Base-by-base conservation (phyloP, 768 basidiomycete species). In the Paxillus rubicundulus region DNA sequence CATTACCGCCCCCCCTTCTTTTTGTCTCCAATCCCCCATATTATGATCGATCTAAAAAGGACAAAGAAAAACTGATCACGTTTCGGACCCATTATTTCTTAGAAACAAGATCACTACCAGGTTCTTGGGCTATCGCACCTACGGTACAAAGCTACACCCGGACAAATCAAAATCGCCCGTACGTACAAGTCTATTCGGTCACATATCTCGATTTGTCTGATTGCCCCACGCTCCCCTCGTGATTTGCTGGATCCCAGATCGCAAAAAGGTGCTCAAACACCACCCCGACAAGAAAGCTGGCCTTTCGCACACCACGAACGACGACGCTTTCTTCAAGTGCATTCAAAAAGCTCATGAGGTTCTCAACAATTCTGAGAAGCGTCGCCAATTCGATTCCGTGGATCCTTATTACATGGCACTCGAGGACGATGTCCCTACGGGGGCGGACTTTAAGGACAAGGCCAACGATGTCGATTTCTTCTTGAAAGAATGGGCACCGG, bases 321-420 rank as follows among this genome's bases (percentile, higher is more conserved):
- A 98, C 70, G 96, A 99, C 63, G 86, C 86, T 0, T 98, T 99
- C 79, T 99, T 99, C 89, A 99, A 99, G 74, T 99, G 97, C 70
- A 98, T 99, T 60, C 87, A 91, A 74, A 99, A 99, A 72, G 96
- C 96, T n/a, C 82, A 89, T 72, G 97, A 99, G 61, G 86, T 93
- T 38, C 85, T 99, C 51, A 87, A 85, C 41, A 81, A 96, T 72
- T 65, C 84, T 18, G 93, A 98, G 66, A 86, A 86, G 63, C 85
- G 93, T 52, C 85, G 91, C 43, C 94, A 98, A 70, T 99, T 96
- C 73, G 97, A 99, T 72, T 95, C 92, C 2, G 92, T 97, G 49
- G 96, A 99, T 72, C 89, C 88, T 33, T 68, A 78, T 50, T 87
- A 84, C 66, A 68, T 85, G 30, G 81, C 83, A 42, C 73, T 86